phyloP scores from a whole-genome alignment of 2,329 filamentous ascomycete genomes.

The Xylaria sp. region DNA sequence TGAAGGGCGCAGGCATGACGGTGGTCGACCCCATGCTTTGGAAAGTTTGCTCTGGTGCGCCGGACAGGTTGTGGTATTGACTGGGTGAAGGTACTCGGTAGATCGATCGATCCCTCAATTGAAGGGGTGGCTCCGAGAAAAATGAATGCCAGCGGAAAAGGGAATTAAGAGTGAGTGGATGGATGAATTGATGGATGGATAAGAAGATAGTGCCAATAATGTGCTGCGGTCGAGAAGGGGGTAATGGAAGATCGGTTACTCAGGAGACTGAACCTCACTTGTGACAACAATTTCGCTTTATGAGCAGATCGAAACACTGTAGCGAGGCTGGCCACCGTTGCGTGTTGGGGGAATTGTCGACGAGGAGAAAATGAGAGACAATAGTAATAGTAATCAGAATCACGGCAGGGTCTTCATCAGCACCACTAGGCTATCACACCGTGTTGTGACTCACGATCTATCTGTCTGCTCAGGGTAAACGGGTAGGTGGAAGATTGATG shows the following conservation, averaged over 20 bases:
- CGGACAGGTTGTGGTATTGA: neutral
- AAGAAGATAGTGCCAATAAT: neutral
- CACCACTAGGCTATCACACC: neutral
- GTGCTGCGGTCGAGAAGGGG: neutral
- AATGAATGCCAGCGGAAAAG: neutral
- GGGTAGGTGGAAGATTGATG: neutral
- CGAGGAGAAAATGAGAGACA: neutral
- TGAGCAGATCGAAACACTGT: neutral
- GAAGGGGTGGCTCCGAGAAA: neutral
- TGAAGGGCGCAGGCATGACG: neutral
- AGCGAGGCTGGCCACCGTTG: neutral
- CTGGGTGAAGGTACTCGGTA: neutral
- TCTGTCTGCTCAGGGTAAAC: neutral
- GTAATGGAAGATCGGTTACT: neutral
- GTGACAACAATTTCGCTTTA: neutral
- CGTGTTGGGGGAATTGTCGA: neutral
- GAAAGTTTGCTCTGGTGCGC: neutral
- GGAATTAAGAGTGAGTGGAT: no score
- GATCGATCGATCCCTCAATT: neutral
- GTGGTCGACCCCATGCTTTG: constrained; percentile 7
- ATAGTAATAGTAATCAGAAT: neutral
- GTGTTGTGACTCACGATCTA: neutral
- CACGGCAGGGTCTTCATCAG: neutral
- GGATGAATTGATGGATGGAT: neutral
- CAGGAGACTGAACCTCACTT: neutral